Evolutionary conservation across 179 eudicot species (phyloP), one percentile per base, ranked within the genome.

Genomic region (Beta corolliflora): DNA sequence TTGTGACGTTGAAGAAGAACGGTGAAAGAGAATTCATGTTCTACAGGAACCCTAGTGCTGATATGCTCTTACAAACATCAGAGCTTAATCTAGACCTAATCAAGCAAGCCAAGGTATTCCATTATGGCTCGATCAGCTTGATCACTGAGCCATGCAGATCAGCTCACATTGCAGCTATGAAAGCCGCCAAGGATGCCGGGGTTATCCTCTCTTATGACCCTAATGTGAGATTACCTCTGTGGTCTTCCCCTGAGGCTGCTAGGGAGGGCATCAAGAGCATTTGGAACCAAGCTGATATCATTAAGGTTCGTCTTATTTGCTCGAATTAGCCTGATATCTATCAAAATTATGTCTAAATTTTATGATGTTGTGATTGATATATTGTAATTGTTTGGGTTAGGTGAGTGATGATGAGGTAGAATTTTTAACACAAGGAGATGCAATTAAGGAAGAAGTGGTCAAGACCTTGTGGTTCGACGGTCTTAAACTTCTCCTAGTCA

Each of bases 21-120:
- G 93, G 93, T 0, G 91, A 90, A 71, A 75, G 93, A 21, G 93
- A 90, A 75, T 90, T 90, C 61, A 89, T 90, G 93, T 90, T 90
- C 56, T 90, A 90, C 60, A 78, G 93, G 53, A 90, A 90, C 72
- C 93, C 93, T 44, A 90, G 93, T 77, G 93, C 93, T 0, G 93
- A 90, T 60, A 90, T 90, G 91, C 83, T 90, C 6, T 69, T 90
- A 2, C 80, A 83, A 61, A 85, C 85, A 11, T 80, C 87, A 0
- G 93, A 90, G 75, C 85, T 90, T 1, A 82, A 86, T 29, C 50
- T 87, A 48, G 86, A 80, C 5, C 75, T 90, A 36, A 90, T 90
- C 56, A 87, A 81, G 81, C 61, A 89, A 52, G 88, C 90, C 7
- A 86, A 82, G 73, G 83, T 90, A 11, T 90, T 90, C 67, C 91